phyloP scores from a whole-genome alignment of 2,329 filamentous ascomycete species.

The Cladosporium sp. region DNA sequence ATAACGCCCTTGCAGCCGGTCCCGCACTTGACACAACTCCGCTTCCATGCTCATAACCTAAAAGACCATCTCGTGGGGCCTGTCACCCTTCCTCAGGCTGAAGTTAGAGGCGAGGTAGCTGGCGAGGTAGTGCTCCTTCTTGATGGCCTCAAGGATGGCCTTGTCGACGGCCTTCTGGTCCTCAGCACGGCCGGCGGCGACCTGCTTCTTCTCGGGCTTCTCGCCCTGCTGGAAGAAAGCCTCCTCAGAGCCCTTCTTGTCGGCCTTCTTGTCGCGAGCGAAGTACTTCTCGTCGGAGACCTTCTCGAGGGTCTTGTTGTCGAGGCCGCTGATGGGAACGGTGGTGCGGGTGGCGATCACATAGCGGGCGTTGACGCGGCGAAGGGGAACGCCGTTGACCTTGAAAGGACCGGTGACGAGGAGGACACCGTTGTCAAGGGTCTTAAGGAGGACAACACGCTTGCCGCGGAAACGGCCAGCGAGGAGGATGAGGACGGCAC shows the following conservation, averaged over 20 bases:
- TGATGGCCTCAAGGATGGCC: slow-evolving; percentile 89
- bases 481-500: slow-evolving; percentile 96
- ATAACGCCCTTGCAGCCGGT: slow-evolving; percentile 13
- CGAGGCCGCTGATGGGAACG: slow-evolving; percentile 79
- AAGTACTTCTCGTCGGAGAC: slow-evolving; percentile 83
- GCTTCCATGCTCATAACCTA: slow-evolving; percentile 49
- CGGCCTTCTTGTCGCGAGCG: slow-evolving; percentile 86
- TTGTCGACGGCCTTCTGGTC: slow-evolving; percentile 99
- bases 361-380: slow-evolving; percentile 87
- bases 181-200: slow-evolving; percentile 81
- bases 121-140: slow-evolving; percentile 93
- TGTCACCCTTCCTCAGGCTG: slow-evolving; percentile 98
- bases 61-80: slow-evolving; percentile 99
- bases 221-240: slow-evolving; percentile 99
- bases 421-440: slow-evolving; percentile 94
- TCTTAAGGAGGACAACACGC: slow-evolving; percentile 98
- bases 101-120: slow-evolving; percentile 95
- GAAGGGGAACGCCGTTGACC: slow-evolving; percentile 98
- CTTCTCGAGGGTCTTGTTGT: slow-evolving; percentile 70
- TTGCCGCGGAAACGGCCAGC: slow-evolving; percentile 99
- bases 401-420: slow-evolving; percentile 99
- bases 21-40: slow-evolving; percentile 12
- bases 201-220: slow-evolving; percentile 98
- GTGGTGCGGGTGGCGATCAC: slow-evolving; percentile 86
- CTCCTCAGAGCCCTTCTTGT: slow-evolving; percentile 88